Percentiles rank a stretch among this genome's conserved stretches.
phyloP scores from a whole-genome alignment of 192 early-diverging fungal genomes.

The Podila clonocystis region DNA sequence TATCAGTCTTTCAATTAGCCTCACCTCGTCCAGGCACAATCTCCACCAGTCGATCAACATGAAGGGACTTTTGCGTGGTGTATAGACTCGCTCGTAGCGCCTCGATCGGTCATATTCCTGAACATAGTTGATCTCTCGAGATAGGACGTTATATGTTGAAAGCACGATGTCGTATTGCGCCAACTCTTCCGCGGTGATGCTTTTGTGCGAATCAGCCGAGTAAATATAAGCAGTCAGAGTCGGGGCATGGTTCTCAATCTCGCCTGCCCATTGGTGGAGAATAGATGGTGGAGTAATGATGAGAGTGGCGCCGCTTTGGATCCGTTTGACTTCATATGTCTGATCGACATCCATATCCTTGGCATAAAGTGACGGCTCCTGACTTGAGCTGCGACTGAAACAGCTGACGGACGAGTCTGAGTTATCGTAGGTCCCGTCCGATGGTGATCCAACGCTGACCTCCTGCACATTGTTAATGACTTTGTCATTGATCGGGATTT shows the following conservation, averaged over 20 bases:
- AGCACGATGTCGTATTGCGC: constrained; percentile 64
- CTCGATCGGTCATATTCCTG: constrained; percentile 51
- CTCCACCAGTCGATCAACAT: constrained; percentile 67
- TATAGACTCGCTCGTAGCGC: constrained; percentile 48
- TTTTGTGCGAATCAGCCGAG: constrained; percentile 37
- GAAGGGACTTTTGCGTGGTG: constrained; percentile 55
- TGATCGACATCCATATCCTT: too few species aligned
- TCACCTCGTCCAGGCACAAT: constrained; percentile 67
- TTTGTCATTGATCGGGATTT: too few species aligned
- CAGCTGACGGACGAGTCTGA: too few species aligned
- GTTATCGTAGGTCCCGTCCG: too few species aligned
- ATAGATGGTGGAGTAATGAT: constrained; percentile 72
- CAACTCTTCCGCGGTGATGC: constrained; percentile 29
- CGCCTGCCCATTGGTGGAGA: constrained; percentile 70
- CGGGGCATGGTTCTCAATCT: constrained; percentile 65
- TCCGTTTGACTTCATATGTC: too few species aligned
- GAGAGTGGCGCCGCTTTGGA: constrained; percentile 60
- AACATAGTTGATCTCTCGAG: constrained; percentile 63
- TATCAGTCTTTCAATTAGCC: background rate
- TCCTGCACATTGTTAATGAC: too few species aligned
- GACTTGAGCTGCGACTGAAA: too few species aligned
- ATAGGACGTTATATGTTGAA: constrained; percentile 66
- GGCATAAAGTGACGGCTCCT: too few species aligned
- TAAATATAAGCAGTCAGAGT: constrained; percentile 53
- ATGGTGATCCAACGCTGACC: too few species aligned